Base-by-base conservation (phyloP, 2,329 filamentous ascomycete genomes). In the Botrytis deweyae region DNA sequence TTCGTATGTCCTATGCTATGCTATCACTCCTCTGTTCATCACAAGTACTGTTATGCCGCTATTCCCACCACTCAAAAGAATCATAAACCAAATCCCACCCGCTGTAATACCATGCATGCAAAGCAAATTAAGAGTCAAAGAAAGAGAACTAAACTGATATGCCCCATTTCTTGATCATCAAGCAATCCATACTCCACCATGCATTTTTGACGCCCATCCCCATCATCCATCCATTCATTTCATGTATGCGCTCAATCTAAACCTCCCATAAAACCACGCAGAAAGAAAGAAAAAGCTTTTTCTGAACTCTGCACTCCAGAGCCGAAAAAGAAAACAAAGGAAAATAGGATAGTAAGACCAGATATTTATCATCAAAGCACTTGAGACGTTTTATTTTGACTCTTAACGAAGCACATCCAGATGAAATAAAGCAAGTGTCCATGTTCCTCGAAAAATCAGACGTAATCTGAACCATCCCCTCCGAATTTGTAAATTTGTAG, bases 131-230 rank as follows among this genome's bases (percentile, higher is more conserved):
- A 25, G 61, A 63, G n/a, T n/a, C 29, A 44, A 58, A 20, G 52
- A 58, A 68, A 22, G n/a, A 29, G 3, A 58, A 18, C 52, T 58
- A 29, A 58, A 29, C 14, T 44, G 18, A 44, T 58, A 25, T 58
- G 36, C 49, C 12, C 38, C 25, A 55, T 44, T 44, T 22, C 16
- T 63, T 38, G 22, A 42, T 64, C 38, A 68, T 42, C 36, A 20
- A 40, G 22, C 36, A 42, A 29, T 25, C 66, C 66, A 69, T 69
- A 58, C 66, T 58, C 49, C 66, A 69, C 49, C n/a, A 69, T 69
- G 49, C 66, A 69, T 69, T 69, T 67, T 58, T 69, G n/a, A 69
- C 49, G 66, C 66, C 66, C 36, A 58, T 69, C 10, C 46, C 33
- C 20, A 63, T 46, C 33, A 67, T 20, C 25, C 46, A 67, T 55